Evolutionary conservation across 2,329 filamentous ascomycete genomes (phyloP).

Genomic region (Colletotrichum spaethianum): DNA sequence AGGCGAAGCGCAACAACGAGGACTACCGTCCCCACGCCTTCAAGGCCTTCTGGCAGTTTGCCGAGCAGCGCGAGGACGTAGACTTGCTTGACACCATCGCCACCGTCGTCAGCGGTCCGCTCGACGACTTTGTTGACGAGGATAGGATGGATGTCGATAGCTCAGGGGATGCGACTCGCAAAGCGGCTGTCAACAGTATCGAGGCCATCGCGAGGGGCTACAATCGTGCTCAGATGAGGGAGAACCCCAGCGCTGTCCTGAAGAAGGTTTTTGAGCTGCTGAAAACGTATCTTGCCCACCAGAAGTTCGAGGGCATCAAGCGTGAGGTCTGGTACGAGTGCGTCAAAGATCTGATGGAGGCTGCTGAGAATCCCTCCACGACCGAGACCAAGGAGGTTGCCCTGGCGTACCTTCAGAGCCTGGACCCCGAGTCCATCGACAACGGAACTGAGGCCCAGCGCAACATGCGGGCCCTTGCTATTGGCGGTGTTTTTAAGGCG

Average conservation of each 20-base stretch:
- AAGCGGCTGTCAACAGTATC: conserved; percentile 64
- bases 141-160: conserved; percentile 79
- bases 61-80: conserved; percentile 76
- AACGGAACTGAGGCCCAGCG: conserved; percentile 68
- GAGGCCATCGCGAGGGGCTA: conserved; percentile 67
- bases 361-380: conserved; percentile 48
- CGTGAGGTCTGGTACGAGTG: conserved; percentile 68
- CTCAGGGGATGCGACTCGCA: conserved; percentile 59
- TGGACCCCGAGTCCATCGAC: conserved; percentile 63
- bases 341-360: conserved; percentile 62
- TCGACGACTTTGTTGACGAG: conserved; percentile 71
- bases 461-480: conserved; percentile 61
- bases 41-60: conserved; percentile 79
- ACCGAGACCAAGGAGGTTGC: conserved; percentile 43
- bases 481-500: conserved; percentile 58
- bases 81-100: conserved; percentile 79
- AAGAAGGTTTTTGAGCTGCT: conserved; percentile 56
- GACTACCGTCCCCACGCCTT: conserved; percentile 85
- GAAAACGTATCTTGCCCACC: conserved; percentile 55
- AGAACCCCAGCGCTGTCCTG: conserved; percentile 56
- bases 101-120: conserved; percentile 72
- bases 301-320: conserved; percentile 59
- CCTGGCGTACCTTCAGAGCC: conserved; percentile 59
- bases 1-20: conserved; percentile 94
- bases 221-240: conserved; percentile 55